Evolutionary conservation across 768 basidiomycete genomes (phyloP).

Genomic region (Phaffia australis): DNA sequence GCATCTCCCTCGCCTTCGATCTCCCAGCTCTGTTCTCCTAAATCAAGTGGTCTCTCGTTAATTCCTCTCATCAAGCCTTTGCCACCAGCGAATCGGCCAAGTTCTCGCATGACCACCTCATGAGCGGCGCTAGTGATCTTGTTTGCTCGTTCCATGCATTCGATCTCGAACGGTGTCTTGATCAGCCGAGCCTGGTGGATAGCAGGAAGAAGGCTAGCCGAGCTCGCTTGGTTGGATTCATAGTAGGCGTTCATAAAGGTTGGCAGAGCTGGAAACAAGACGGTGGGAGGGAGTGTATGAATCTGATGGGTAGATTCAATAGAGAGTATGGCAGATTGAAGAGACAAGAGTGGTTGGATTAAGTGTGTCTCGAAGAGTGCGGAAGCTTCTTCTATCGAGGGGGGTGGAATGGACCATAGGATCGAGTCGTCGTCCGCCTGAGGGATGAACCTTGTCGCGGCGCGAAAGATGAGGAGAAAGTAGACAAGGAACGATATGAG

Average conservation of each 20-base stretch:
- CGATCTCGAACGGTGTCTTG: constrained; percentile 66
- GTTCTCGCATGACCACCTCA: constrained; percentile 79
- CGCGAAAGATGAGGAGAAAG: too few species aligned
- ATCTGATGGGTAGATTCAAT: neutral
- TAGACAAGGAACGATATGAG: neutral
- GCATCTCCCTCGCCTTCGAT: constrained; percentile 89
- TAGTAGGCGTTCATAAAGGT: constrained; percentile 43
- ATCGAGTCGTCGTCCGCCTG: constrained; percentile 58
- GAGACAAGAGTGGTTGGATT: constrained; percentile 48
- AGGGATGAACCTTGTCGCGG: constrained; percentile 49
- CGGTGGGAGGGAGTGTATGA: constrained; percentile 33
- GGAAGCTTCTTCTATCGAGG: constrained; percentile 50
- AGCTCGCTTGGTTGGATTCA: constrained; percentile 47
- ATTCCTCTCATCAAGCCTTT: constrained; percentile 39
- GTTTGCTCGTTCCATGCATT: constrained; percentile 65
- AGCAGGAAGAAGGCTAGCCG: constrained; percentile 60
- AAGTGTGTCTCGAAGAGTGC: constrained; percentile 35
- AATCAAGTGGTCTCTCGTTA: constrained; percentile 39
- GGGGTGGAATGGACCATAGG: constrained; percentile 83
- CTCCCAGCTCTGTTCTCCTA: constrained; percentile 55
- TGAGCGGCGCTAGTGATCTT: constrained; percentile 81
- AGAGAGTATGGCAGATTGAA: constrained; percentile 11
- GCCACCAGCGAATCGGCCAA: constrained; percentile 47
- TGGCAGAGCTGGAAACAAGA: constrained; percentile 32
- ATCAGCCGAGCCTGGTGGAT: constrained; percentile 69